Base-by-base conservation (phyloP, 371 early-diverging fungal species). In the Haplosporangium sp. region DNA sequence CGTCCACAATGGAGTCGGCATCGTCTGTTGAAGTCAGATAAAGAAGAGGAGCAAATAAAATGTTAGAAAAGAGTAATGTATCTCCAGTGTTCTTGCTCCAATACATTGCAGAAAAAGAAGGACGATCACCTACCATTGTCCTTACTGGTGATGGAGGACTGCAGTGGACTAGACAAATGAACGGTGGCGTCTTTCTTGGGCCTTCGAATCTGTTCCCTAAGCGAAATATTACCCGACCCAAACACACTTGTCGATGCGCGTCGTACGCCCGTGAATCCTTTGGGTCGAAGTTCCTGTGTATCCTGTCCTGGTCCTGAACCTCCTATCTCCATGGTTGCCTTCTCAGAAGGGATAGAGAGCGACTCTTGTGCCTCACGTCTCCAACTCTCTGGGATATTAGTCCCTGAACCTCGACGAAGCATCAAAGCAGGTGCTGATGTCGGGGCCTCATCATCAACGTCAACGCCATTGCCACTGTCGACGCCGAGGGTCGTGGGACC, bases 371-470 rank as follows among this genome's bases (percentile, higher is more conserved):
- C 69, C n/a, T 55, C 40, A 11, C 37, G 63, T 37, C 60, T 53
- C 71, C 71, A 77, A 18, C 51, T 64, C 42, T 63, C 59, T 36
- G 66, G 29, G 14, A 61, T 36, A 3, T 18, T 38, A 11, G 59
- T 1, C n/a, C 47, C 59, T 12, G 46, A 43, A 14, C n/a, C 51
- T 3, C 41, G 52, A 6, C 37, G 48, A 5, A 40, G 52, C 64
- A 74, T 68, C 51, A 70, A 36, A 14, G 67, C 72, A 7, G 72
- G 72, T 6, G 77, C 79, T 5, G 69, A 53, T 2, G 68, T 41
- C 1, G 57, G 66, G 5, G 56, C 57, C 14, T 48, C 53, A 18
- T 46, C 43, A 18, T 36, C 48, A 13, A 23, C 53, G 6, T 14
- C 45, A 5, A 23, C 57, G 20, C 53, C 51, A 13, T 29, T 5